These are phyloP conservation scores for Aspergillus coremiiformis DNA, from an alignment of 495 filamentous ascomycete genomes.

Conservation along the genomic window DNA sequence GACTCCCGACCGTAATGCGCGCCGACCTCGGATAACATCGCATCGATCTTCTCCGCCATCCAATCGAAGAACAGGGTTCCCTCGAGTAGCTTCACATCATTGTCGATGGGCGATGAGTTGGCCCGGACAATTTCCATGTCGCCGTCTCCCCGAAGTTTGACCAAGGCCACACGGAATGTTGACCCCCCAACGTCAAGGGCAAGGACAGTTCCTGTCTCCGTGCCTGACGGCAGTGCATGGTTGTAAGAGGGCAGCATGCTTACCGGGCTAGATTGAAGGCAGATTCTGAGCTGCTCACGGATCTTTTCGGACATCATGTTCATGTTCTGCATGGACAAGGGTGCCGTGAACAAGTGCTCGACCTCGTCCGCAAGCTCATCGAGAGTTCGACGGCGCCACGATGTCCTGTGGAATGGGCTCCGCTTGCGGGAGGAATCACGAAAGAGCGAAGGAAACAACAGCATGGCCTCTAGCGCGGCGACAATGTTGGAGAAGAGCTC, in stretches of 20 bases:
- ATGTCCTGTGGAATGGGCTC: conserved; percentile 30
- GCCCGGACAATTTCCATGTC: conserved; percentile 46
- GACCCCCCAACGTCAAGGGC: conserved; percentile 63
- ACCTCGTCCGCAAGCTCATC: conserved; percentile 47
- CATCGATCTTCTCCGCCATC: conserved; percentile 57
- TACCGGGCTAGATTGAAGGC: conserved; percentile 45
- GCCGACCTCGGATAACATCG: conserved; percentile 39
- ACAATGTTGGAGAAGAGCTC: conserved; percentile 49
- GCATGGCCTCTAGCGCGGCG: conserved; percentile 43
- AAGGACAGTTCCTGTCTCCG: conserved; percentile 53
- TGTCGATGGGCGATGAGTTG: conserved; percentile 47
- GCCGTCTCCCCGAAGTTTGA: conserved; percentile 47
- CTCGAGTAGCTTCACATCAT: conserved; percentile 43
- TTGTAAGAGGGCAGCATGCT: conserved; percentile 65
- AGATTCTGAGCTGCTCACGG: conserved; percentile 49
- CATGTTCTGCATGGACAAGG: conserved; percentile 38
- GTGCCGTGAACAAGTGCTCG: conserved; percentile 39
- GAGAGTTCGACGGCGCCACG: conserved; percentile 40
- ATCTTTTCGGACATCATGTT: conserved; percentile 51
- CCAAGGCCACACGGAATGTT: conserved; percentile 56
- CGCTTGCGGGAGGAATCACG: conserved; percentile 30
- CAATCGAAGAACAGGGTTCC: conserved; percentile 59
- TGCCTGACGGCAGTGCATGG: conserved; percentile 52
- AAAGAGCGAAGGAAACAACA: conserved; percentile 46
- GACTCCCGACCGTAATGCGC: conserved; percentile 31